A percentile compares a stretch with the other conserved stretches of the same genome.
Conservation (phyloP, 192 early-diverging fungal species). For the Entophlyctis helioformis region DNA sequence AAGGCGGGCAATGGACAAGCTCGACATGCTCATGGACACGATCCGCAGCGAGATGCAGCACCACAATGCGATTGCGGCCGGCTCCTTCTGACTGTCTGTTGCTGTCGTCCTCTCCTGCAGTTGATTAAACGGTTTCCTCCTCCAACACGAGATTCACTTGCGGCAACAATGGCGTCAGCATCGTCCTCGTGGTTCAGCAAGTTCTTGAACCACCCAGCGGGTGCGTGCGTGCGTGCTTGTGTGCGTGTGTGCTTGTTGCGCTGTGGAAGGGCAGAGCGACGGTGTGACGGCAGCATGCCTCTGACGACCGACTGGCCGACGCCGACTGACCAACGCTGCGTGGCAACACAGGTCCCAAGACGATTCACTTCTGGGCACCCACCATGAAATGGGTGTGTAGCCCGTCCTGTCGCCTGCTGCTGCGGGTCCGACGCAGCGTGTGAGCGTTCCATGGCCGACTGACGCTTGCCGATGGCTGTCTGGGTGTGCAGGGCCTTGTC, state of each 20-base stretch:
- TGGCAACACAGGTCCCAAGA: slow-evolving; percentile 70
- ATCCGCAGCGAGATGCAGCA: too few species aligned
- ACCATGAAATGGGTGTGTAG: slow-evolving; percentile 72
- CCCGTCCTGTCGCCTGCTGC: too few species aligned
- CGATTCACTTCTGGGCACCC: slow-evolving; percentile 98
- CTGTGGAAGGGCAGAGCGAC: neutral
- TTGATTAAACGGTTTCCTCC: too few species aligned
- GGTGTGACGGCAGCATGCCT: neutral
- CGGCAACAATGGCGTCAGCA: slow-evolving; percentile 13
- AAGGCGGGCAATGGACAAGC: too few species aligned
- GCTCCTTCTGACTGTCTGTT: too few species aligned
- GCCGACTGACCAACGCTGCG: neutral
- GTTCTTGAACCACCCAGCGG: slow-evolving; percentile 61
- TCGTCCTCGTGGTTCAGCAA: slow-evolving; percentile 27
- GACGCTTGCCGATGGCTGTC: too few species aligned
- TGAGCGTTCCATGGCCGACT: too few species aligned
- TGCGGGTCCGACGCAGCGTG: too few species aligned
- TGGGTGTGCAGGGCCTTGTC: slow-evolving; percentile 85
- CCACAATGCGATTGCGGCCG: too few species aligned
- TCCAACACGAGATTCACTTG: too few species aligned
- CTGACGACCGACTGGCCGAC: neutral
- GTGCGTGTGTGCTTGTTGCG: neutral
- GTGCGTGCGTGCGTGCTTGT: slow-evolving; percentile 6
- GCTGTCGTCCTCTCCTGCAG: too few species aligned
- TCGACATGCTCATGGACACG: too few species aligned